Conservation (phyloP, 345 rosid genomes). For the Odontarrhena argentea region DNA sequence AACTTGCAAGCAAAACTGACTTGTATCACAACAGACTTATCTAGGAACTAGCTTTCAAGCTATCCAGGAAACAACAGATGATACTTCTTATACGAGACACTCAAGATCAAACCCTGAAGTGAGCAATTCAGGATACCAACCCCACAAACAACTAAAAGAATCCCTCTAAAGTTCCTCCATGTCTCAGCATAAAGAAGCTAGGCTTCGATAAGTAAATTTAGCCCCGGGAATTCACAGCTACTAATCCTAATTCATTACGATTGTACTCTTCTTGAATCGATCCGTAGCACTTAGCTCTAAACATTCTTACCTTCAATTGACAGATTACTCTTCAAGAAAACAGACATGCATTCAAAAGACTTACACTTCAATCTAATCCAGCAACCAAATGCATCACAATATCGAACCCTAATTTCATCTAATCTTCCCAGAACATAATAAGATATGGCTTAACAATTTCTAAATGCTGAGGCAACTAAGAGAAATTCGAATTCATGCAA, state of each 20-base stretch:
- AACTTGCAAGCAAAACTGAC: conserved; percentile 5
- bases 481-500: neutral
- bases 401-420: conserved; percentile 27
- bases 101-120: conserved; percentile 7
- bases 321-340: conserved; percentile 1
- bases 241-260: conserved; percentile 6
- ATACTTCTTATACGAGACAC: conserved; percentile 4
- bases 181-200: conserved; percentile 20
- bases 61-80: neutral
- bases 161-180: neutral
- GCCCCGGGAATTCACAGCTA: neutral
- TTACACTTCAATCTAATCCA: conserved; percentile 1
- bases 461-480: neutral
- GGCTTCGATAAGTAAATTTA: neutral
- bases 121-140: neutral
- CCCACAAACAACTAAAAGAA: neutral
- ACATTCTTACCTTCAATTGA: conserved; percentile 4
- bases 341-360: neutral
- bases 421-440: conserved; percentile 2
- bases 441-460: neutral
- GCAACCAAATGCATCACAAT: neutral
- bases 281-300: neutral
- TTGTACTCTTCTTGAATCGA: neutral
- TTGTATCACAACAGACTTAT: neutral
- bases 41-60: neutral